A percentile compares a stretch with the other conserved stretches of the same genome.
phyloP scores from a whole-genome alignment of 495 filamentous ascomycete species.

The Neohortaea acidophila region DNA sequence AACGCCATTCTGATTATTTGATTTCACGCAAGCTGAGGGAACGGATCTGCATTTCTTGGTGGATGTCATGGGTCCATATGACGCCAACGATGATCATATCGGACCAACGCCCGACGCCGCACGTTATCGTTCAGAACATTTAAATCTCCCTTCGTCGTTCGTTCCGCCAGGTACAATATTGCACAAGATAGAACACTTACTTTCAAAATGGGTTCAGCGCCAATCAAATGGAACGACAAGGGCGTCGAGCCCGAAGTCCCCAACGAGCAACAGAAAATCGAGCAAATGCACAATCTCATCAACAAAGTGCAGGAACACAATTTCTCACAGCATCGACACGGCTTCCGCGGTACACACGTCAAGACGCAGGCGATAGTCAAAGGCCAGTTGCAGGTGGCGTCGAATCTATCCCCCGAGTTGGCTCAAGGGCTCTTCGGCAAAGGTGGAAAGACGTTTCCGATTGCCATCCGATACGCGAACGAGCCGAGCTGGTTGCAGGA shows the following conservation, averaged over 20 bases:
- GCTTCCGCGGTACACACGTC: slow-evolving; percentile 28
- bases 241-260: slow-evolving; percentile 30
- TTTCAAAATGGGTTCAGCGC: no score
- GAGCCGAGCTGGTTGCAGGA: slow-evolving; percentile 27
- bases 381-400: slow-evolving; percentile 26
- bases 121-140: no score
- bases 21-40: no score
- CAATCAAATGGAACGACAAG: slow-evolving; percentile 25
- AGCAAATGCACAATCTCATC: slow-evolving; percentile 31
- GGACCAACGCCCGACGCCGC: no score
- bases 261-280: slow-evolving; percentile 30
- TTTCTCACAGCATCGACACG: slow-evolving; percentile 31
- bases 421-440: slow-evolving; percentile 30
- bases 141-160: no score
- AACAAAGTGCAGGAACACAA: slow-evolving; percentile 31
- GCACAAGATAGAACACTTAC: no score
- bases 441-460: slow-evolving; percentile 24
- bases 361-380: slow-evolving; percentile 34
- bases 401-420: slow-evolving; percentile 27
- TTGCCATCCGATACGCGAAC: slow-evolving; percentile 20
- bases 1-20: no score
- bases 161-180: no score
- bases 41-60: no score
- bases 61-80: no score
- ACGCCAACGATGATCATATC: no score